Evolutionary conservation across 805 yeast genomes (phyloP), one percentile per base, ranked within the genome.

Genomic region (Barnettozyma salicaria): DNA sequence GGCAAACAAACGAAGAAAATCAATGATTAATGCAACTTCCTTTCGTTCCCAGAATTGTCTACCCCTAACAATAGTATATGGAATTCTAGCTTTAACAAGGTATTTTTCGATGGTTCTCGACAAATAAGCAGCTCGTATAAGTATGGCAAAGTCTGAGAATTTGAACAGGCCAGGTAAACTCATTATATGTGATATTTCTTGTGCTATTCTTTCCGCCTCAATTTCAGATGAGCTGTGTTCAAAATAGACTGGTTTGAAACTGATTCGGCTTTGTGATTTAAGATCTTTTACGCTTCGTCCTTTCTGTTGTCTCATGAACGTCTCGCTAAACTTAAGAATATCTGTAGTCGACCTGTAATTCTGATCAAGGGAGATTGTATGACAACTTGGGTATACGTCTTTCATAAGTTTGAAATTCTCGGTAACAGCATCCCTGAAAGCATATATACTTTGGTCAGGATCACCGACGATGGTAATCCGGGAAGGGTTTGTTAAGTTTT

Each of bases 381-480:
- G 42, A 21, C 58, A 54, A 28, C 48, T 45, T 17, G 74, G 65
- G 37, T 64, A 62, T 19, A 48, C 52, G 2, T 52, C 45, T 27
- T 61, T 57, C 84, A 87, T 76, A 11, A 63, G 63, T 27, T 61
- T 60, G 49, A 89, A 85, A 49, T 84, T 88, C 13, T 65, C 61
- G 1, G 80, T 67, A 24, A 77, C 76, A 0, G 97, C 97, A 50
- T 80, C 78, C 42, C 97, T 65, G 49, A 90, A 90, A 0, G 81
- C 87, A 56, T 92, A 90, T 17, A 90, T 90, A 52, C 95, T 80
- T 59, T 90, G 98, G 58, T 92, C 96, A 0, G 96, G 96, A 54
- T 90, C 98, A 1, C 98, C 98, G 2, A 90, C 97, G 1, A 88
- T 79, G 0, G 97, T 85, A 7, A 90, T 70, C 40, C 79, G 79